Evolutionary conservation across 2,329 filamentous ascomycete genomes (phyloP).

Genomic region (Stromatinia cepivora): DNA sequence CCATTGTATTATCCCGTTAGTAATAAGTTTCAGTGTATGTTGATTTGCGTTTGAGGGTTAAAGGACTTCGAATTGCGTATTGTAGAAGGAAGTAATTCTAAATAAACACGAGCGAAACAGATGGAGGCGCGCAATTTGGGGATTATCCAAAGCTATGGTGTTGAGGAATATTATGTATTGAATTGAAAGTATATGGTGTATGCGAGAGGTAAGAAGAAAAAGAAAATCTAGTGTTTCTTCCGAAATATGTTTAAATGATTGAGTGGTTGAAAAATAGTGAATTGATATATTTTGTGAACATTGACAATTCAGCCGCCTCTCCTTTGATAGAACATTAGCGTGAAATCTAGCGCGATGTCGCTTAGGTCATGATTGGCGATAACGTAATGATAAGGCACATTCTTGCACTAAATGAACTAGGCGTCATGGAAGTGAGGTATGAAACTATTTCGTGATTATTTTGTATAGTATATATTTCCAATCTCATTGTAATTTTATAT

Average conservation of each 20-base stretch:
- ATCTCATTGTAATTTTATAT: not conserved
- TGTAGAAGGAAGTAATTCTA: not conserved
- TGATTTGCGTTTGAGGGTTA: not conserved
- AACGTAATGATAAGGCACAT: slow-evolving; percentile 1
- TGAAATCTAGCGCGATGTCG: not conserved
- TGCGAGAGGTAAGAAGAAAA: not conserved
- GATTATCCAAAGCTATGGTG: not conserved
- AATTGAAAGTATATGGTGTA: not conserved
- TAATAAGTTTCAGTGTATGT: not conserved
- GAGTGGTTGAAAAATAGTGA: not conserved
- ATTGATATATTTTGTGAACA: slow-evolving; percentile 3
- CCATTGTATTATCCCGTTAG: slow-evolving; percentile 56
- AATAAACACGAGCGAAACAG: not conserved
- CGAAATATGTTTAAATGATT: not conserved
- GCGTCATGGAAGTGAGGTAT: slow-evolving; percentile 11
- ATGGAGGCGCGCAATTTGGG: not conserved
- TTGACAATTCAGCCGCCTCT: slow-evolving; percentile 13
- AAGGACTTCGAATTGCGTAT: not conserved
- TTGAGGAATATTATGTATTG: not conserved
- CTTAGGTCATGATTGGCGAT: slow-evolving; percentile 7
- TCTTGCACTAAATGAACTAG: not conserved
- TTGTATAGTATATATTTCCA: not conserved
- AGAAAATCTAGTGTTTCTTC: not conserved
- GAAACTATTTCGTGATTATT: not conserved
- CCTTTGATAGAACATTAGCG: slow-evolving; percentile 21